These are phyloP conservation scores for Phytophthora pinifolia DNA, from an alignment of 352 stramenopile genomes.

Conservation along the genomic window DNA sequence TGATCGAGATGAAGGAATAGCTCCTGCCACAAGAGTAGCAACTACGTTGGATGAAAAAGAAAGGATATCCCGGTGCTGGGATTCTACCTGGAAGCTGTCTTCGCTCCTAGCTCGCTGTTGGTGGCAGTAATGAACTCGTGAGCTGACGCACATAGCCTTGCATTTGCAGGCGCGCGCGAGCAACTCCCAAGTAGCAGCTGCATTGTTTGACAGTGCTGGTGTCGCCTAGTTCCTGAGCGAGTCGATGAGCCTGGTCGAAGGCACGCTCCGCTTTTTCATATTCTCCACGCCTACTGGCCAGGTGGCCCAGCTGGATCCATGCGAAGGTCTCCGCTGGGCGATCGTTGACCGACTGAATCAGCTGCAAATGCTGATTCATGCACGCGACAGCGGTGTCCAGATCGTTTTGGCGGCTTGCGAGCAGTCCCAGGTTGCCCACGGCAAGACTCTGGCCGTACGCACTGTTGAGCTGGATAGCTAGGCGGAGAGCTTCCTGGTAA, in stretches of 20 bases:
- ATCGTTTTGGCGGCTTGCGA: slow-evolving; percentile 85
- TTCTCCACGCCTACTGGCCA: slow-evolving; percentile 57
- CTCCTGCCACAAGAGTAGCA: slow-evolving; percentile 4
- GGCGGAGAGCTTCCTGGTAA: slow-evolving; percentile 85
- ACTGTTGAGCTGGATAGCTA: slow-evolving; percentile 86
- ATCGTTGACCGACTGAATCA: slow-evolving; percentile 86
- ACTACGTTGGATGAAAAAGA: slow-evolving; percentile 6
- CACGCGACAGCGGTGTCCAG: slow-evolving; percentile 75
- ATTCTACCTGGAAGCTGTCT: neutral
- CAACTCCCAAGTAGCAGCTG: slow-evolving; percentile 79
- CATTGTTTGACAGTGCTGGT: slow-evolving; percentile 72
- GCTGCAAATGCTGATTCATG: slow-evolving; percentile 90
- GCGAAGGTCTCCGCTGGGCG: slow-evolving; percentile 74
- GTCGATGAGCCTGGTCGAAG: slow-evolving; percentile 79
- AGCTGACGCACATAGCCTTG: slow-evolving; percentile 55
- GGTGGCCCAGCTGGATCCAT: slow-evolving; percentile 84
- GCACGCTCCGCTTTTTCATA: slow-evolving; percentile 70
- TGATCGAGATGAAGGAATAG: slow-evolving; percentile 71
- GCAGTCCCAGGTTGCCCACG: slow-evolving; percentile 84
- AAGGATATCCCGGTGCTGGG: slow-evolving; percentile 12
- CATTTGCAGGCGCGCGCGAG: slow-evolving; percentile 70
- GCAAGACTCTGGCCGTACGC: slow-evolving; percentile 84
- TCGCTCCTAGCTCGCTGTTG: slow-evolving; percentile 7
- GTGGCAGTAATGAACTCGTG: slow-evolving; percentile 28
- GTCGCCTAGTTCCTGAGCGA: slow-evolving; percentile 70